phyloP scores from a whole-genome alignment of 2,329 filamentous ascomycete genomes.

The Trichoderma oligosporum region DNA sequence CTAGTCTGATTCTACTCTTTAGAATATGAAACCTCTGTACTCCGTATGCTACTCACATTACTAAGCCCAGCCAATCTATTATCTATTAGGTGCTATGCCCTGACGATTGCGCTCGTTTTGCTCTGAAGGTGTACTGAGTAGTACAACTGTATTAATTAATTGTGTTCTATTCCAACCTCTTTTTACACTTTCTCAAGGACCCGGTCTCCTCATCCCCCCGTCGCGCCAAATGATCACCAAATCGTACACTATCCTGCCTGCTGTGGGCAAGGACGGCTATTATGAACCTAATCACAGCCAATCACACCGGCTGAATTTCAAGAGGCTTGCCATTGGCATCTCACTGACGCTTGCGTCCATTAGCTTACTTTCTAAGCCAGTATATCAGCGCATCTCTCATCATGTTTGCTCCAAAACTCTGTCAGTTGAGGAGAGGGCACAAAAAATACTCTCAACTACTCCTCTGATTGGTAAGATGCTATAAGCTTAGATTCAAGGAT shows the following conservation, averaged over 20 bases:
- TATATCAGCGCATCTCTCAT: slow-evolving; percentile 26
- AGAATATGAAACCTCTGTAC: background rate
- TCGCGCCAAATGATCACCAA: background rate
- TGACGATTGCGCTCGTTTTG: background rate
- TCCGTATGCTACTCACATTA: too few relatives aligned
- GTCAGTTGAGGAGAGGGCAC: slow-evolving; percentile 45
- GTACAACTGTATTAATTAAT: background rate
- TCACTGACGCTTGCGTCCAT: too few relatives aligned
- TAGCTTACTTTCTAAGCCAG: slow-evolving; percentile 28
- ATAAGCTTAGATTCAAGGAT: background rate
- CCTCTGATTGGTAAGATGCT: slow-evolving; percentile 47
- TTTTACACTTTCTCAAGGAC: background rate
- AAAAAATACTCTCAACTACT: slow-evolving; percentile 42
- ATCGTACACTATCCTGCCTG: slow-evolving; percentile 8
- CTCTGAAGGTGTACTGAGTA: background rate
- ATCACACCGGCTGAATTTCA: slow-evolving; percentile 25
- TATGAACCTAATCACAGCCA: background rate
- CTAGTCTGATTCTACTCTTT: background rate
- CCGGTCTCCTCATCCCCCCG: background rate
- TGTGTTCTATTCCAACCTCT: background rate
- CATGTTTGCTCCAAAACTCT: slow-evolving; percentile 28
- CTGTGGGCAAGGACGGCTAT: background rate
- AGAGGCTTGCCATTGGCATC: slow-evolving; percentile 28
- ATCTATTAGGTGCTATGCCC: background rate
- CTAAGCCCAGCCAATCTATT: background rate